phyloP scores from a whole-genome alignment of 345 rosid species.

The Triadica sebifera region DNA sequence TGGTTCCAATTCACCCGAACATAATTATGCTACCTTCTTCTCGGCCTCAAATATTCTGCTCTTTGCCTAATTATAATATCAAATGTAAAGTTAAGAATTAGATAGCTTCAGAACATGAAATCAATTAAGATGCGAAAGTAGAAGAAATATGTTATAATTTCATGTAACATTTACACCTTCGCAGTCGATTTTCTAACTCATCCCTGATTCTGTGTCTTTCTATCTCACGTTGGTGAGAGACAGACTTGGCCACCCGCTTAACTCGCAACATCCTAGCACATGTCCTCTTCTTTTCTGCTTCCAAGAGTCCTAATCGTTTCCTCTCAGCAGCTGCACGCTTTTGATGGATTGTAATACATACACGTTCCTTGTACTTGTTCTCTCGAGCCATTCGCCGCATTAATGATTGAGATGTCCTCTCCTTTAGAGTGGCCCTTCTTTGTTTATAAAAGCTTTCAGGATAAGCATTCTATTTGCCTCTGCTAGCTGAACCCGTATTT shows the following conservation, averaged over 20 bases:
- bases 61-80: constrained; percentile 60
- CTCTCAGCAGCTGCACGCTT: constrained; percentile 91
- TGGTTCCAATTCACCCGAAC: constrained; percentile 42
- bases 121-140: background rate
- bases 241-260: constrained; percentile 63
- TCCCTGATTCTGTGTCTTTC: constrained; percentile 84
- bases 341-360: constrained; percentile 77
- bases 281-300: constrained; percentile 86
- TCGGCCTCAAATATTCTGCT: constrained; percentile 87
- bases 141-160: background rate
- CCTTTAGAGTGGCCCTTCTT: constrained; percentile 67
- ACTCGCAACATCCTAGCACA: constrained; percentile 73
- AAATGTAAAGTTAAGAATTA: constrained; percentile 6
- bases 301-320: constrained; percentile 79
- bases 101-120: background rate
- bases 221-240: constrained; percentile 77
- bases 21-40: constrained; percentile 58
- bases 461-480: constrained; percentile 90
- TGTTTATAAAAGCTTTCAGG: constrained; percentile 66
- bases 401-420: constrained; percentile 82
- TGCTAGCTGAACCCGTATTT: constrained; percentile 76
- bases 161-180: constrained; percentile 45
- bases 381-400: constrained; percentile 74
- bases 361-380: constrained; percentile 84
- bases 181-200: constrained; percentile 80